phyloP scores from a whole-genome alignment of 208 protist species.

The Trypanosoma theileri region DNA sequence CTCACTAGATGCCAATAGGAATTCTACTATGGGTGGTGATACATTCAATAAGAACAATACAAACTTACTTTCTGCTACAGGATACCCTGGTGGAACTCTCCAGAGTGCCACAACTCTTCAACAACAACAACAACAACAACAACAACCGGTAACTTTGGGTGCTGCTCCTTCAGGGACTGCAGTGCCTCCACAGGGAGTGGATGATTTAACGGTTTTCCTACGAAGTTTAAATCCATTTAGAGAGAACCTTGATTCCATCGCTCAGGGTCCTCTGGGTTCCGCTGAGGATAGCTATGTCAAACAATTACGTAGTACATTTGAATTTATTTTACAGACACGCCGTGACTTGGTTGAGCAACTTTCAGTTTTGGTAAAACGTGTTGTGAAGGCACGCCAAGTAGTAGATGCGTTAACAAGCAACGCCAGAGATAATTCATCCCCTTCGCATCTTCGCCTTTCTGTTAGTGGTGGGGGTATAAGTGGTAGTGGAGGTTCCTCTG shows the following conservation, averaged over 20 bases:
- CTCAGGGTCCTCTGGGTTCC: constrained; percentile 22
- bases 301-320: constrained; percentile 70
- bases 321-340: constrained; percentile 84
- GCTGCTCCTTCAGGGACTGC: not conserved
- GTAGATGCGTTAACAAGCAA: constrained; percentile 58
- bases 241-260: not conserved
- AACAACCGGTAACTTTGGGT: not conserved
- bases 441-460: not conserved
- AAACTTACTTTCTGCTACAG: too few species aligned
- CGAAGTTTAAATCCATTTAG: not conserved
- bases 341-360: constrained; percentile 66
- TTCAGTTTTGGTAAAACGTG: constrained; percentile 51
- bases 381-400: constrained; percentile 60
- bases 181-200: not conserved
- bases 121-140: not conserved
- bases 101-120: not conserved
- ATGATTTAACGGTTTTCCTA: constrained; percentile 5
- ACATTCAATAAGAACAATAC: not conserved
- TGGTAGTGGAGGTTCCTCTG: not conserved
- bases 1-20: not conserved
- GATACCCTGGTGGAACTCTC: too few species aligned
- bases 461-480: not conserved
- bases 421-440: constrained; percentile 10
- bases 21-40: not conserved
- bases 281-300: constrained; percentile 42